Evolutionary conservation across 2,329 filamentous ascomycete genomes (phyloP).

Genomic region (Fusarium drepaniforme): DNA sequence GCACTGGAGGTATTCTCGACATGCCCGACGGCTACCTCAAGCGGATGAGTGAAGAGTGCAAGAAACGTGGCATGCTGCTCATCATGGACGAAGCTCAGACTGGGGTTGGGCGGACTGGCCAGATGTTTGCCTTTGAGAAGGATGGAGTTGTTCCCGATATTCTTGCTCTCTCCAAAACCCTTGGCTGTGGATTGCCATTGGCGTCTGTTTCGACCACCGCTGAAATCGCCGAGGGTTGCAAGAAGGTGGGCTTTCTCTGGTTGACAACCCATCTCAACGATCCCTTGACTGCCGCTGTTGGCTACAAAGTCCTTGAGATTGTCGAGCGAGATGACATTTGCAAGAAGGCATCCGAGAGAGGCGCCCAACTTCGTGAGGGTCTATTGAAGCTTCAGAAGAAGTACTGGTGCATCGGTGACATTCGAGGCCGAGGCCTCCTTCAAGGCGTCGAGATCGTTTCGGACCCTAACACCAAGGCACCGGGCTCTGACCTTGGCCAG

Average conservation of each 20-base stretch:
- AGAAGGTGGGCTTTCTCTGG: slow-evolving; percentile 60
- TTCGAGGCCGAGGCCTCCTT: slow-evolving; percentile 63
- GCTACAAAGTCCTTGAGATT: slow-evolving; percentile 67
- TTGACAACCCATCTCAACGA: slow-evolving; percentile 68
- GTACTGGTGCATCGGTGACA: slow-evolving; percentile 66
- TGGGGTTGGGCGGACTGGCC: slow-evolving; percentile 65
- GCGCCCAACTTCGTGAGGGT: slow-evolving; percentile 56
- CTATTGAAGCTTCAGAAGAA: slow-evolving; percentile 58
- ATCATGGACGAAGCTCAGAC: slow-evolving; percentile 73
- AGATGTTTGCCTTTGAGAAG: slow-evolving; percentile 70
- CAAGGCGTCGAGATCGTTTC: slow-evolving; percentile 64
- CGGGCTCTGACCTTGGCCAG: slow-evolving; percentile 57
- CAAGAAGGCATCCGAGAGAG: slow-evolving; percentile 54
- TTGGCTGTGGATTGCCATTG: slow-evolving; percentile 64
- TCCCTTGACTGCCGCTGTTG: slow-evolving; percentile 64
- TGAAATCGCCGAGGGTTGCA: slow-evolving; percentile 59
- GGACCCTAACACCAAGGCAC: slow-evolving; percentile 53
- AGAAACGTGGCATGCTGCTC: slow-evolving; percentile 66
- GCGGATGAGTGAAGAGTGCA: slow-evolving; percentile 55
- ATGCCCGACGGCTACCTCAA: slow-evolving; percentile 28
- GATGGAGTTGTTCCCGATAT: slow-evolving; percentile 36
- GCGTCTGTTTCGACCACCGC: slow-evolving; percentile 62
- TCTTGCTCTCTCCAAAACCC: slow-evolving; percentile 59
- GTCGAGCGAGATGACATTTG: slow-evolving; percentile 62
- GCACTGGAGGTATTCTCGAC: slow-evolving; percentile 58